Evolutionary conservation across 2,329 filamentous ascomycete species (phyloP), one percentile per base, ranked within the genome.

Genomic region (Colletotrichum filicis): DNA sequence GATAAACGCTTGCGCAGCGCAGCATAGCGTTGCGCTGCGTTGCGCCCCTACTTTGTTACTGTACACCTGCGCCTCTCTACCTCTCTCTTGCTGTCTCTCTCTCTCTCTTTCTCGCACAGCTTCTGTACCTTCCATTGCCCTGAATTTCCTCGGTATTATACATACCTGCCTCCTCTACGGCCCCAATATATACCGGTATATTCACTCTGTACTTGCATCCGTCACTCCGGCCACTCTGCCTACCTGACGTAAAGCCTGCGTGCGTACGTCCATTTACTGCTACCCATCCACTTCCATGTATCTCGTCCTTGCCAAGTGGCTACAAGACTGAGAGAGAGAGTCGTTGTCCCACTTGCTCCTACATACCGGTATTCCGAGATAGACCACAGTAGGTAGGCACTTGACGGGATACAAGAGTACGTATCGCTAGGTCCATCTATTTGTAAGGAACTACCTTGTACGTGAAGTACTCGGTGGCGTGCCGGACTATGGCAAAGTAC

Each of bases 1-100:
- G 70, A 73, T 73, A 65, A 61, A 73, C 70, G 66, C 70, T 70
- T 64, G 70, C 70, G 42, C 58, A 64, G 49, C 52, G 66, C 30
- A 59, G 66, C 59, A 35, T 66, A 49, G 64, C 53, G n/a, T 59
- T 66, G 59, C 68, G 62, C 66, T 55, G 68, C 62, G n/a, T 42
- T 71, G 35, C 52, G 30, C 61, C 59, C 28, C 56, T 60, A 24
- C 32, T 30, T 60, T 53, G 37, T 42, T 42, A 42, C 37, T 42
- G 70, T 37, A 59, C 59, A 63, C 69, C 61, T 46, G 57, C 30
- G 49, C 52, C 28, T 65, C 42, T 32, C 30, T 26, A 26, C 26
- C 26, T 35, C 28, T 35, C 37, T 28, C 12, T 52, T 12, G 12
- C 35, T n/a, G 19, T 22, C 56, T 26, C 26, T 26, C 26, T 37